Evolutionary conservation across 2,329 filamentous ascomycete genomes (phyloP).

Genomic region (Paracamarosporium sp.): DNA sequence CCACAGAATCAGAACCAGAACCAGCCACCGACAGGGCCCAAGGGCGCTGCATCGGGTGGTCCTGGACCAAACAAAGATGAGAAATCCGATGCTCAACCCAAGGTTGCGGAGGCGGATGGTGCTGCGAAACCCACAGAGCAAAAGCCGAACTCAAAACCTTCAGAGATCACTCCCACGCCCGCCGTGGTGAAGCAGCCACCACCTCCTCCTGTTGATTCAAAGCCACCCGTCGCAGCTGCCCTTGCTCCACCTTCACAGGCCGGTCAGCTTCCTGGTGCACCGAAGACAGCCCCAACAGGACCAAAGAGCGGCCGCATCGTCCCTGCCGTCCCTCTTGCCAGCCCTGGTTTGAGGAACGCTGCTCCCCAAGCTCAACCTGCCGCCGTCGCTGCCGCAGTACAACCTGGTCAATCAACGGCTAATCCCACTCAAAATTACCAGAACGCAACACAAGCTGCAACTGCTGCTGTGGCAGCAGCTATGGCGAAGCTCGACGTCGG

Average conservation of each 20-base stretch:
- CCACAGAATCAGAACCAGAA: constrained; percentile 46
- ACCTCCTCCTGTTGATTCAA: constrained; percentile 71
- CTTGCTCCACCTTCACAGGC: constrained; percentile 57
- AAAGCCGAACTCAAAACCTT: constrained; percentile 57
- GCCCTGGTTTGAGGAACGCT: constrained; percentile 43
- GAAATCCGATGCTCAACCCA: constrained; percentile 36
- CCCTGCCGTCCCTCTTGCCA: constrained; percentile 70
- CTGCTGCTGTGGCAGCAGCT: constrained; percentile 78
- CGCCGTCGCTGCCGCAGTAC: constrained; percentile 49
- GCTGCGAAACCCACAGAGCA: constrained; percentile 59
- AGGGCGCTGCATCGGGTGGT: constrained; percentile 40
- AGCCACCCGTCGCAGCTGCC: constrained; percentile 67
- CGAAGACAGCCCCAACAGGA: constrained; percentile 49
- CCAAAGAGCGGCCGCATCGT: constrained; percentile 62
- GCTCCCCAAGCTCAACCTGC: constrained; percentile 47
- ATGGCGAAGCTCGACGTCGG: constrained; percentile 72
- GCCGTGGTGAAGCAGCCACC: constrained; percentile 60
- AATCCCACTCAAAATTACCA: constrained; percentile 53
- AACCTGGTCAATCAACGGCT: constrained; percentile 30
- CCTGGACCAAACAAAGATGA: constrained; percentile 36
- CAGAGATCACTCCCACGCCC: constrained; percentile 37
- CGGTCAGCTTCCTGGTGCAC: constrained; percentile 32
- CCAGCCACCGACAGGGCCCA: constrained; percentile 47
- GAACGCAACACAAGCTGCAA: constrained; percentile 76
- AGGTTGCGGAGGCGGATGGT: constrained; percentile 54